Conservation (phyloP, 169 alveolate species). For the Miamiensis avidus region DNA sequence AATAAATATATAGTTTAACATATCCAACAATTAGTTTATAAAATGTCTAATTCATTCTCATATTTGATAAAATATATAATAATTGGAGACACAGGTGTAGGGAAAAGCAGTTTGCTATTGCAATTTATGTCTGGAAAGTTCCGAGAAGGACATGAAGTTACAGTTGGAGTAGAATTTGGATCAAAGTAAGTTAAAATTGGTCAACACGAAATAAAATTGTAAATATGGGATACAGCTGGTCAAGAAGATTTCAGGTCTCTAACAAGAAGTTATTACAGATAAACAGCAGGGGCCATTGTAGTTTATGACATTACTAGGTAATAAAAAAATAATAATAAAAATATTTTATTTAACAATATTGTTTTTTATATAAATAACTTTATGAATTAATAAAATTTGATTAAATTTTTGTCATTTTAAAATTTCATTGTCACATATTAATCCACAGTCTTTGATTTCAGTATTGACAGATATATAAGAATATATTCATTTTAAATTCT, state of each 20-base stretch:
- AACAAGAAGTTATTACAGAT: slow-evolving; percentile 70
- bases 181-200: slow-evolving; percentile 62
- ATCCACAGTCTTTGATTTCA: too few species aligned
- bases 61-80: slow-evolving; percentile 72
- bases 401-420: neutral
- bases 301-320: slow-evolving; percentile 55
- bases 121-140: slow-evolving; percentile 73
- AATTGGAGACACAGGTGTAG: slow-evolving; percentile 84
- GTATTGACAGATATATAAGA: too few species aligned
- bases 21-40: too few species aligned
- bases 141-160: slow-evolving; percentile 77
- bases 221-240: slow-evolving; percentile 85
- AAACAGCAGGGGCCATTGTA: slow-evolving; percentile 40
- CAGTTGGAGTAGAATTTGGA: slow-evolving; percentile 86
- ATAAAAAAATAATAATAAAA: neutral
- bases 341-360: neutral
- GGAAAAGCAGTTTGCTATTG: slow-evolving; percentile 77
- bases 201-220: slow-evolving; percentile 59
- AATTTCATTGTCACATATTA: too few species aligned
- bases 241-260: slow-evolving; percentile 65
- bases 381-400: neutral
- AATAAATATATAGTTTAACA: too few species aligned
- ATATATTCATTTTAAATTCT: too few species aligned
- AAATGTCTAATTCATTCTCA: too few species aligned
- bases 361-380: neutral